Percentiles rank a stretch among this genome's conserved stretches.
Evolutionary conservation across 2,329 filamentous ascomycete genomes (phyloP).

Genomic region (Sordariomycetes sp.): DNA sequence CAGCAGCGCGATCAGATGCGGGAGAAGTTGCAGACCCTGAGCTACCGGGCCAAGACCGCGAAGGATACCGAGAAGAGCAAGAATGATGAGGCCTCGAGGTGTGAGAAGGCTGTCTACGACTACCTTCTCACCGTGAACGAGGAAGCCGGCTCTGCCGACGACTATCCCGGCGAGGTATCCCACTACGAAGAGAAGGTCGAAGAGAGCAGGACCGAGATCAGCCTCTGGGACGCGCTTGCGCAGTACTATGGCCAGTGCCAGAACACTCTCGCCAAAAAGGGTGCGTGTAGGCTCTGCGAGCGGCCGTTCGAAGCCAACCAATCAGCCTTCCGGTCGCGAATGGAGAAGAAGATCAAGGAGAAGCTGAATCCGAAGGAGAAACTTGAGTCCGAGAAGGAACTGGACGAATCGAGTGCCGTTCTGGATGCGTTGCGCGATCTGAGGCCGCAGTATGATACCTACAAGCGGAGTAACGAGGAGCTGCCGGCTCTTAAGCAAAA

Average conservation of each 20-base stretch:
- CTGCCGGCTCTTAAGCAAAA: constrained; percentile 60
- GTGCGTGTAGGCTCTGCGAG: constrained; percentile 67
- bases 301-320: constrained; percentile 54
- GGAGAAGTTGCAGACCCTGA: constrained; percentile 65
- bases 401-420: constrained; percentile 38
- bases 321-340: constrained; percentile 45
- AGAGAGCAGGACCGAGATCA: constrained; percentile 53
- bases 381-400: constrained; percentile 47
- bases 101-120: constrained; percentile 43
- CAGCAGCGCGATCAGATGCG: constrained; percentile 58
- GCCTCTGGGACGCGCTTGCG: constrained; percentile 57
- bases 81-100: constrained; percentile 48
- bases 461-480: constrained; percentile 58
- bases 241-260: constrained; percentile 64
- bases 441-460: constrained; percentile 62
- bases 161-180: constrained; percentile 39
- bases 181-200: constrained; percentile 46
- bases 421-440: constrained; percentile 52
- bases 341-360: constrained; percentile 57
- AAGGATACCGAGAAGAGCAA: constrained; percentile 56
- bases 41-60: constrained; percentile 58
- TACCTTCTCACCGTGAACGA: constrained; percentile 34
- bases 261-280: constrained; percentile 52
- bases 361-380: constrained; percentile 52
- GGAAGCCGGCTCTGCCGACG: constrained; percentile 33